Conservation (phyloP, 352 stramenopile species). For the Pythium rishiriense region DNA sequence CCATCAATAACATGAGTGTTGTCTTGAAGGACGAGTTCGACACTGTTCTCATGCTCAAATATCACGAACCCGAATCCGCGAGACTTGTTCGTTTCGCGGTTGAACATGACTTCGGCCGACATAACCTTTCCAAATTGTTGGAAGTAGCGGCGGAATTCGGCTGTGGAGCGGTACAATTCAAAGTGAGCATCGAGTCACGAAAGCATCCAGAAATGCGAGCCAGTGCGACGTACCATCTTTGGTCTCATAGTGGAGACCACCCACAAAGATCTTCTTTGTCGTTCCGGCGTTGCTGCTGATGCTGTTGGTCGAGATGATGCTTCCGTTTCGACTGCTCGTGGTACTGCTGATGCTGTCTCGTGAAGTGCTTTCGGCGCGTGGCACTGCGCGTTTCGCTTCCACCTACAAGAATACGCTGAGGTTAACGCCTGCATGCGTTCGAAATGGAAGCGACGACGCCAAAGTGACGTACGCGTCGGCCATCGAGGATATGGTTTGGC, state of each 20-base stretch:
- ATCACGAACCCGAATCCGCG: constrained; percentile 94
- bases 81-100: constrained; percentile 94
- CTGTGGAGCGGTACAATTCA: constrained; percentile 31
- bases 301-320: constrained; percentile 54
- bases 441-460: too few species aligned
- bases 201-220: background rate
- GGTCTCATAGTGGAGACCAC: constrained; percentile 92
- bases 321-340: constrained; percentile 54
- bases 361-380: constrained; percentile 74
- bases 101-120: constrained; percentile 94
- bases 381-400: constrained; percentile 91
- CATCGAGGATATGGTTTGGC: constrained; percentile 91
- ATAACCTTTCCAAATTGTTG: constrained; percentile 92
- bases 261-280: constrained; percentile 93
- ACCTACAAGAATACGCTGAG: constrained; percentile 54
- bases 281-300: constrained; percentile 61
- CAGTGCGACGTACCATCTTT: constrained; percentile 76
- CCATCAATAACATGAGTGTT: constrained; percentile 91
- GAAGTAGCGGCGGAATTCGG: constrained; percentile 93
- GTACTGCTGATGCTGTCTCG: constrained; percentile 59
- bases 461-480: constrained; percentile 79
- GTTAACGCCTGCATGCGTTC: too few species aligned
- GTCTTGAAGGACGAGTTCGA: constrained; percentile 86
- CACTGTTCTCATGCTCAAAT: constrained; percentile 88
- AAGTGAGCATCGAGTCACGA: background rate